These are phyloP conservation scores for Macrolepiota dolichaula DNA, from an alignment of 768 basidiomycete genomes.

Conservation along the genomic window DNA sequence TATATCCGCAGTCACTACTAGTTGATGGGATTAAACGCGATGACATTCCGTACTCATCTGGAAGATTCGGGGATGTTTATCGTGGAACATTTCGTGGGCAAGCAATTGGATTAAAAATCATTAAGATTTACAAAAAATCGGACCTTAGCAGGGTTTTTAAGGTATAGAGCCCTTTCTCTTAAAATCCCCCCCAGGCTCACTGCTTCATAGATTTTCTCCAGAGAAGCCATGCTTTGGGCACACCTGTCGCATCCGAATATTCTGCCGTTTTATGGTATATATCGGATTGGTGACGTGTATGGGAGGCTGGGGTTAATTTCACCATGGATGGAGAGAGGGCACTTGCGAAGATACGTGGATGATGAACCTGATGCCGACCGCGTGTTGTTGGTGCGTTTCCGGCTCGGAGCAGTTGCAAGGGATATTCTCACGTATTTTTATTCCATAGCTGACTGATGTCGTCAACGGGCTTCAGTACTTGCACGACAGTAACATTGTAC, in stretches of 20 bases:
- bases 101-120: slow-evolving; percentile 5
- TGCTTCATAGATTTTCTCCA: slow-evolving; percentile 7
- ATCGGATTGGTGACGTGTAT: slow-evolving; percentile 4
- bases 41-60: background rate
- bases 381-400: slow-evolving; percentile 4
- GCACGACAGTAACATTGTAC: slow-evolving; percentile 15
- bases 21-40: background rate
- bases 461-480: slow-evolving; percentile 17
- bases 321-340: slow-evolving; percentile 17
- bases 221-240: slow-evolving; percentile 16
- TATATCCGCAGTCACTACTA: slow-evolving; percentile 5
- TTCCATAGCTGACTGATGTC: slow-evolving; percentile 12
- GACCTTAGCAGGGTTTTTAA: slow-evolving; percentile 2
- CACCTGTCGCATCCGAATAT: slow-evolving; percentile 13
- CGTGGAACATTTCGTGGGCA: slow-evolving; percentile 7
- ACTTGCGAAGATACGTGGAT: slow-evolving; percentile 6
- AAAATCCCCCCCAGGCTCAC: background rate
- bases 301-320: slow-evolving; percentile 12
- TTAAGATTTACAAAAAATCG: slow-evolving; percentile 2
- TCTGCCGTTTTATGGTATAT: slow-evolving; percentile 16
- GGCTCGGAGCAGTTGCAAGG: background rate
- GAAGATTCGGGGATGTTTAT: slow-evolving; percentile 8
- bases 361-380: slow-evolving; percentile 3
- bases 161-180: background rate
- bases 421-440: background rate